Conservation (phyloP, 1,284 basidiomycete species). For the Kwoniella shivajii region DNA sequence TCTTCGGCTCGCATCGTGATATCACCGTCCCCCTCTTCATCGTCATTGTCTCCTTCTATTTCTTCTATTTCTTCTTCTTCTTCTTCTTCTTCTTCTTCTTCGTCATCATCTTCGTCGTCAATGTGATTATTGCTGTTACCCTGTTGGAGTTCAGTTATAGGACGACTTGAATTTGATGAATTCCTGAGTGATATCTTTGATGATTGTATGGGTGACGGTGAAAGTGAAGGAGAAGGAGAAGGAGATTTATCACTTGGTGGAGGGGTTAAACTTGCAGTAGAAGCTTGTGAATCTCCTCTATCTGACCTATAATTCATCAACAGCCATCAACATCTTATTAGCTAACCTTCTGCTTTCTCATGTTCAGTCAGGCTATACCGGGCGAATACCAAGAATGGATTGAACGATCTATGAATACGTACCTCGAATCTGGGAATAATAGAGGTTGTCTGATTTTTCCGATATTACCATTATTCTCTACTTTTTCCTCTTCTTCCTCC, state of each 20-base stretch:
- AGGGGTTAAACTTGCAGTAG: conserved; percentile 19
- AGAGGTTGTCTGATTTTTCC: neutral
- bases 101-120: conserved; percentile 1
- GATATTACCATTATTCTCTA: neutral
- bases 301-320: neutral
- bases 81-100: conserved; percentile 8
- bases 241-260: conserved; percentile 18
- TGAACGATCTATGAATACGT: neutral
- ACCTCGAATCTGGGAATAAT: neutral
- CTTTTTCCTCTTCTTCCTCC: conserved; percentile 12
- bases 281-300: conserved; percentile 12
- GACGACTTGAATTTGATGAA: no score
- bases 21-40: conserved; percentile 10
- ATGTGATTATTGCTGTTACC: neutral
- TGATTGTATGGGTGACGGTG: conserved; percentile 2
- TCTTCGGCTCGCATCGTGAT: conserved; percentile 18
- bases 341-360: neutral
- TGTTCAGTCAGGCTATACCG: no score
- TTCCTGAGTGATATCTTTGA: conserved; percentile 2
- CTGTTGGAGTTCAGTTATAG: neutral
- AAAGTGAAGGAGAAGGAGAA: conserved; percentile 8
- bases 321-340: neutral
- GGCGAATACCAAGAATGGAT: neutral
- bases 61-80: no score
- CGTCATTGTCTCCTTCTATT: neutral